Base-by-base conservation (phyloP, 345 rosid species). In the Noccaea caerulescens region DNA sequence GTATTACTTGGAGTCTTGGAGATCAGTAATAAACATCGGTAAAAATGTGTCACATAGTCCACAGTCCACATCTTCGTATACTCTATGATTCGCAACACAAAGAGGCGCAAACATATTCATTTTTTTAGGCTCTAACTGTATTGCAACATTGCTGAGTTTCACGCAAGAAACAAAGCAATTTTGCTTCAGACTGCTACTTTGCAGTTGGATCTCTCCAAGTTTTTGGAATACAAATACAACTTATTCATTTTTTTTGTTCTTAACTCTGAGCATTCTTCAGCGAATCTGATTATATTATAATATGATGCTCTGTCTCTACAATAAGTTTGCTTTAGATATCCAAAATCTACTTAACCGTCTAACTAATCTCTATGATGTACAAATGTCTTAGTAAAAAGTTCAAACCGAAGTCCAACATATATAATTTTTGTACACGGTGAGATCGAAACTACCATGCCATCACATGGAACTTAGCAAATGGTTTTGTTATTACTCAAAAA, bases 21-120 rank as follows among this genome's bases (percentile, higher is more conserved):
- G 9, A 41, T 59, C 9, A 58, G 5, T 14, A 38, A 20, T 41
- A 42, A 60, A 25, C 66, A 10, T 59, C 7, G 10, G 34, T 64
- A 54, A 34, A 46, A 33, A 47, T 47, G 12, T 50, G 6, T 20
- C 7, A n/a, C 23, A 34, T 7, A 11, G 64, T 39, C 58, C 41
- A 56, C 55, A 46, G 50, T 39, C 58, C 41, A 56, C 55, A 46
- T 10, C 51, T 46, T n/a, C 20, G 9, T 13, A 13, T n/a, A 20
- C 32, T 20, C 5, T 25, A 51, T 51, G 56, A 25, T 25, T 51
- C 52, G 18, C 13, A 37, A 46, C 13, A 37, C 43, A 14, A 34
- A 34, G n/a, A 14, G 12, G 38, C 8, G 8, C 56, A 51, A 5
- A 10, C 57, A 27, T 52, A 18, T 49, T 3, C 53, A 4, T 49